Conservation (phyloP, 2,329 filamentous ascomycete genomes). For the Microthyrium microscopicum region DNA sequence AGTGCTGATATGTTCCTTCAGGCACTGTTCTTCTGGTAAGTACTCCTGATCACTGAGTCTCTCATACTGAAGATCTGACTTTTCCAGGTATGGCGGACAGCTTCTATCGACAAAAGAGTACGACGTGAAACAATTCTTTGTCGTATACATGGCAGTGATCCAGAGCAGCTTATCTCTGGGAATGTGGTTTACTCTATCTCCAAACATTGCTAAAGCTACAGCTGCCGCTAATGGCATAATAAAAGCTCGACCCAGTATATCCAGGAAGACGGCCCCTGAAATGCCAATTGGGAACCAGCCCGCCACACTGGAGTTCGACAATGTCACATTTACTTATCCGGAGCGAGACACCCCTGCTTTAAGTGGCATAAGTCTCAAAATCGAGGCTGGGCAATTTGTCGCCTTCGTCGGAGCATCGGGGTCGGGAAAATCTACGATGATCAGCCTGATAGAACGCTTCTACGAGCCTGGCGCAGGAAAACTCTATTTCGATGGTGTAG, state of each 20-base stretch:
- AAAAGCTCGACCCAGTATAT: constrained; percentile 15
- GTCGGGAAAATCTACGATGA: constrained; percentile 18
- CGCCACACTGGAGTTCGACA: constrained; percentile 13
- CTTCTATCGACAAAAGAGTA: constrained; percentile 19
- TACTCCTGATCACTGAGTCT: constrained; percentile 17
- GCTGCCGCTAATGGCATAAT: constrained; percentile 21
- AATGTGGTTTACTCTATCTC: constrained; percentile 28
- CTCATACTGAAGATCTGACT: constrained; percentile 19
- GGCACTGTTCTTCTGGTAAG: constrained; percentile 42
- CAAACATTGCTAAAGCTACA: constrained; percentile 21
- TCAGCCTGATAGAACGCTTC: constrained; percentile 29
- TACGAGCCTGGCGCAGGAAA: constrained; percentile 25
- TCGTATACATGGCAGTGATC: constrained; percentile 35
- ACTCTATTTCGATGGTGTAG: constrained; percentile 27
- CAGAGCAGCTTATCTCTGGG: constrained; percentile 22
- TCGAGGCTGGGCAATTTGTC: constrained; percentile 37
- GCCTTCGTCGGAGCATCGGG: constrained; percentile 39
- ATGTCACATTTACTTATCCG: constrained; percentile 13
- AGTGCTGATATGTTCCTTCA: constrained; percentile 46
- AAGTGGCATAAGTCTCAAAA: constrained; percentile 25
- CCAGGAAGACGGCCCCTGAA: neutral
- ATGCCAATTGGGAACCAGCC: constrained; percentile 9
- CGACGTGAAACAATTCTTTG: constrained; percentile 12
- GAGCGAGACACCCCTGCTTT: constrained; percentile 18
- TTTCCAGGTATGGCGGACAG: constrained; percentile 18